A percentile compares a stretch with the other conserved stretches of the same genome.
These are phyloP conservation scores for Monilinia fructigena DNA, from an alignment of 2,329 filamentous ascomycete species.

Conservation along the genomic window DNA sequence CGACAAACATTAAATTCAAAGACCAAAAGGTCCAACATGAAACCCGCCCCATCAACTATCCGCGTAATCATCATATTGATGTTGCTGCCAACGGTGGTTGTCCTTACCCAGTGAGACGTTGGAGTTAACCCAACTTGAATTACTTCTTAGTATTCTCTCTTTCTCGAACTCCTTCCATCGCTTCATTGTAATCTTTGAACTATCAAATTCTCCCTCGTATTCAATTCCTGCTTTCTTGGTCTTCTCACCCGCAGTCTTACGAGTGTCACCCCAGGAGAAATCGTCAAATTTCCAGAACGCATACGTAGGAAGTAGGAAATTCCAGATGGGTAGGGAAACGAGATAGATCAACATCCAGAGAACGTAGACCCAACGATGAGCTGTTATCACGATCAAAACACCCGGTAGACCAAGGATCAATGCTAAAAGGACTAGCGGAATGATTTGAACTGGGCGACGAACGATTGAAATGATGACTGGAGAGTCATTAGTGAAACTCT, in stretches of 20 bases:
- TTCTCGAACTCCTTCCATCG: slow-evolving; percentile 95
- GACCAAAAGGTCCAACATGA: background rate
- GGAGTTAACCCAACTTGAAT: slow-evolving; percentile 28
- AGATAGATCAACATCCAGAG: slow-evolving; percentile 98
- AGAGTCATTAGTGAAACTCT: slow-evolving; percentile 26
- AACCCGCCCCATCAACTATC: slow-evolving; percentile 24
- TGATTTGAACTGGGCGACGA: slow-evolving; percentile 72
- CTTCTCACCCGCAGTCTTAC: slow-evolving; percentile 90
- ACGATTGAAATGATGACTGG: slow-evolving; percentile 84
- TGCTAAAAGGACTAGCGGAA: slow-evolving; percentile 83
- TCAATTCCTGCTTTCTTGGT: slow-evolving; percentile 83
- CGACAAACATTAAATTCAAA: slow-evolving; percentile 1
- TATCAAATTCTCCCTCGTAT: slow-evolving; percentile 94
- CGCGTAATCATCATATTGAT: slow-evolving; percentile 34
- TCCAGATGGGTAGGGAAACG: slow-evolving; percentile 91
- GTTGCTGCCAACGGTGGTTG: slow-evolving; percentile 22
- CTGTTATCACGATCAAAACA: slow-evolving; percentile 87
- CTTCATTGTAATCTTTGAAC: slow-evolving; percentile 99
- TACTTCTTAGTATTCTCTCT: slow-evolving; percentile 47
- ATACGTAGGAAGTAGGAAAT: slow-evolving; percentile 90
- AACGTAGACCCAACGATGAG: slow-evolving; percentile 88
- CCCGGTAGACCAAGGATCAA: slow-evolving; percentile 93
- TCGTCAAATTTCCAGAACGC: slow-evolving; percentile 99
- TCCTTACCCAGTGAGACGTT: slow-evolving; percentile 29
- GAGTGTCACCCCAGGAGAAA: slow-evolving; percentile 98